Evolutionary conservation across 1,284 basidiomycete genomes (phyloP).

Genomic region (Mycena sp.): DNA sequence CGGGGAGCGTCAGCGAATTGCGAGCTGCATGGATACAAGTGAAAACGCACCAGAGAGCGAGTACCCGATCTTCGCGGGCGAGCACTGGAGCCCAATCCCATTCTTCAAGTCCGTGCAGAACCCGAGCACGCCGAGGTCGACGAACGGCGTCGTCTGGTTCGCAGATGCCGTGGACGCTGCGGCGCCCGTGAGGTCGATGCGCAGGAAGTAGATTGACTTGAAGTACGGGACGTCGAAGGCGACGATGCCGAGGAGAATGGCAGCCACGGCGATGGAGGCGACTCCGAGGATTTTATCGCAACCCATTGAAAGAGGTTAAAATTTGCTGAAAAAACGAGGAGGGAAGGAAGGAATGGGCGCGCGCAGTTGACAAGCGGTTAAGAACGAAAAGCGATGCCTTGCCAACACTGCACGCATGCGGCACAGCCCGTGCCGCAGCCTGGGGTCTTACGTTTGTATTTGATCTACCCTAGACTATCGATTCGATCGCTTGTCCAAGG

Average conservation of each 20-base stretch:
- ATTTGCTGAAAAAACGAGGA: too few species aligned
- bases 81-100: slow-evolving; percentile 26
- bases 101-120: slow-evolving; percentile 28
- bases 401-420: too few species aligned
- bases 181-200: slow-evolving; percentile 26
- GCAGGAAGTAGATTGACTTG: slow-evolving; percentile 28
- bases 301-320: slow-evolving; percentile 23
- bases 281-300: slow-evolving; percentile 29
- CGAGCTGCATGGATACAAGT: background rate
- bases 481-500: too few species aligned
- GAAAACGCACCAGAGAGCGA: slow-evolving; percentile 15
- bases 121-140: slow-evolving; percentile 26
- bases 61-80: slow-evolving; percentile 24
- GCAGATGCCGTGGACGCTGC: slow-evolving; percentile 9
- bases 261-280: slow-evolving; percentile 18
- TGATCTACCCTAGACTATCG: too few species aligned
- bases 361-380: too few species aligned
- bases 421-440: too few species aligned
- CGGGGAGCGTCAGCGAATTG: background rate
- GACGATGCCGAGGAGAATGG: slow-evolving; percentile 26
- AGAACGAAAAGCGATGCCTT: too few species aligned
- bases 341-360: too few species aligned
- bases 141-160: slow-evolving; percentile 21
- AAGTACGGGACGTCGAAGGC: slow-evolving; percentile 28
- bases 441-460: too few species aligned